These are phyloP conservation scores for Vachellia collinsii DNA, from an alignment of 306 rosid genomes.

Conservation along the genomic window DNA sequence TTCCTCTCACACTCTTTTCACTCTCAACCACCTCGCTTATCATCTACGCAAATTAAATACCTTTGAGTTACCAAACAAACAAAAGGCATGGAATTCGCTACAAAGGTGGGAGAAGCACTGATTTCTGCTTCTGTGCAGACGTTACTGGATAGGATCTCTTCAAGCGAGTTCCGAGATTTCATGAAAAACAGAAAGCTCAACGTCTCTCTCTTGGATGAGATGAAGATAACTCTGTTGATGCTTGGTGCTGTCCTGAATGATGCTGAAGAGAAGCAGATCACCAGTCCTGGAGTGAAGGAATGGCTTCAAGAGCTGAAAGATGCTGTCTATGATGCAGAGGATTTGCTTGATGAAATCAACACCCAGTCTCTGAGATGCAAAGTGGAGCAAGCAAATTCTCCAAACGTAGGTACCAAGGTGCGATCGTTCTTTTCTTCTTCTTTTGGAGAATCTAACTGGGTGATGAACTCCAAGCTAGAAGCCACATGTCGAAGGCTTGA, in stretches of 20 bases:
- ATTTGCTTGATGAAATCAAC: no score
- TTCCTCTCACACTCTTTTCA: no score
- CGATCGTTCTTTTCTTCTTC: conserved; percentile 34
- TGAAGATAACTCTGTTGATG: conserved; percentile 6
- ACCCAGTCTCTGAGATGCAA: conserved; percentile 12
- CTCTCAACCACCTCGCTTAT: no score
- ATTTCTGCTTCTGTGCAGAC: conserved; percentile 22
- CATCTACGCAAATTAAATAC: no score
- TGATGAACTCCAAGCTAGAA: conserved; percentile 39
- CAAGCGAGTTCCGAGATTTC: conserved; percentile 9
- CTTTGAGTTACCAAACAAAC: no score
- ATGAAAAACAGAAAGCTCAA: conserved; percentile 31
- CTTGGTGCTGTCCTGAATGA: conserved; percentile 29
- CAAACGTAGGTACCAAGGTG: conserved; percentile 30
- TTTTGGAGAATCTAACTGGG: neutral
- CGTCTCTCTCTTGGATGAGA: conserved; percentile 4
- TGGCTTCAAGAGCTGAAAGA: conserved; percentile 36
- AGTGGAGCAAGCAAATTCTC: neutral
- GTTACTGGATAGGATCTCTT: neutral
- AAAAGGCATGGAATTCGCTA: neutral
- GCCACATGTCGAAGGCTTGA: conserved; percentile 37
- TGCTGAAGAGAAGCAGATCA: conserved; percentile 34
- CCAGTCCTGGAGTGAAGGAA: neutral
- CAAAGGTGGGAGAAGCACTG: conserved; percentile 19
- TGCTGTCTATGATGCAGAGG: conserved; percentile 26